Evolutionary conservation across 1,284 basidiomycete genomes (phyloP).

Genomic region (Afroboletus lepidellus): DNA sequence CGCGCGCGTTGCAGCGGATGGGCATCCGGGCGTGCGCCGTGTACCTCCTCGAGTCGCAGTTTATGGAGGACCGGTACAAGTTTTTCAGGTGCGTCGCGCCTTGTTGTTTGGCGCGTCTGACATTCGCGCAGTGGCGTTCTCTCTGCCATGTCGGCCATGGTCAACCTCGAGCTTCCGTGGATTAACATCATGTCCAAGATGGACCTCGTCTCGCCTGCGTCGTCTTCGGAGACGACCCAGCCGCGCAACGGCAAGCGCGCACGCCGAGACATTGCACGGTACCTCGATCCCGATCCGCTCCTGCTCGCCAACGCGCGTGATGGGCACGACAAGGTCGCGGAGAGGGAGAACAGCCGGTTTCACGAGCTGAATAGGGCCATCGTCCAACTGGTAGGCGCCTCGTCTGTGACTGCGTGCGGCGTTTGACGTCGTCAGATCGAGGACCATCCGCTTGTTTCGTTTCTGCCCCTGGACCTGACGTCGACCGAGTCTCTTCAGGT

Average conservation of each 20-base stretch:
- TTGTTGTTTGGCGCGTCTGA: slow-evolving; percentile 7
- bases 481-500: slow-evolving; percentile 88
- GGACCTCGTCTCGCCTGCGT: slow-evolving; percentile 82
- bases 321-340: slow-evolving; percentile 33
- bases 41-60: slow-evolving; percentile 96
- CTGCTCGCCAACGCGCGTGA: slow-evolving; percentile 66
- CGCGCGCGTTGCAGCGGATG: slow-evolving; percentile 68
- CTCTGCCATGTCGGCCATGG: slow-evolving; percentile 98
- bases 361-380: slow-evolving; percentile 94
- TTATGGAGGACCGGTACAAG: slow-evolving; percentile 98
- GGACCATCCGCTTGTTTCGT: slow-evolving; percentile 97
- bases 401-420: slow-evolving; percentile 3
- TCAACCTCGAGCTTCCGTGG: slow-evolving; percentile 95
- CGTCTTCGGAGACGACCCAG: slow-evolving; percentile 47
- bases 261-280: slow-evolving; percentile 81
- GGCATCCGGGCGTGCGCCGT: slow-evolving; percentile 79
- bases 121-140: slow-evolving; percentile 76
- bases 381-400: slow-evolving; percentile 79
- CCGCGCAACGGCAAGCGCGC: slow-evolving; percentile 70
- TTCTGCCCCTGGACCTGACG: slow-evolving; percentile 92
- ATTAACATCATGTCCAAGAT: slow-evolving; percentile 99
- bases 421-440: slow-evolving; percentile 69
- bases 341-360: slow-evolving; percentile 84
- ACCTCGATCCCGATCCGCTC: slow-evolving; percentile 95
- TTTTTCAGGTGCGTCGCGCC: slow-evolving; percentile 77